These are phyloP conservation scores for Phyllosticta capitalensis DNA, from an alignment of 2,329 filamentous ascomycete genomes.

Conservation along the genomic window DNA sequence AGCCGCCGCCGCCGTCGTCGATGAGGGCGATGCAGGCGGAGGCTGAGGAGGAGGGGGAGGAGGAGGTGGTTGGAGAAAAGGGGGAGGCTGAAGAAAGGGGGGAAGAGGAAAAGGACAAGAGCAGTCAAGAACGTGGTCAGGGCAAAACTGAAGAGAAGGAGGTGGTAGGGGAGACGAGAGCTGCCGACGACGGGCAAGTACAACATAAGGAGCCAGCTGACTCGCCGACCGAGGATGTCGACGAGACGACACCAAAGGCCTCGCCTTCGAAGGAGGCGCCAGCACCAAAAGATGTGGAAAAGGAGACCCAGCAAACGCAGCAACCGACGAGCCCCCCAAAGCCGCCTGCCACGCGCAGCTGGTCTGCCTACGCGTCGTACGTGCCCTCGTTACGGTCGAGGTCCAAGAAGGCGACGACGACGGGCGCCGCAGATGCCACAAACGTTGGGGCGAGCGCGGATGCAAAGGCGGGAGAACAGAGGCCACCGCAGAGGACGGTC, in stretches of 20 bases:
- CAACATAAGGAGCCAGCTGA: no score
- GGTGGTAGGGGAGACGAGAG: neutral
- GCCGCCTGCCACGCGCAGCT: neutral
- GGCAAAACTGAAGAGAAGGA: neutral
- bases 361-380: neutral
- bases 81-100: slow-evolving; percentile 6
- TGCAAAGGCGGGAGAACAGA: neutral
- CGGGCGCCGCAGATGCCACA: neutral
- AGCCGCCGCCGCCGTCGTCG: slow-evolving; percentile 26
- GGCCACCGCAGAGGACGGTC: neutral
- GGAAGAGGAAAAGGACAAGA: slow-evolving; percentile 4
- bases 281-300: neutral
- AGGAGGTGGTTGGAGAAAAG: neutral
- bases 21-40: slow-evolving; percentile 16
- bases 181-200: neutral
- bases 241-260: no score
- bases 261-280: neutral
- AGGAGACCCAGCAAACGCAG: neutral
- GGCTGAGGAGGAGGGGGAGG: slow-evolving; percentile 3
- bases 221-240: no score
- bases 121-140: neutral
- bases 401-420: neutral
- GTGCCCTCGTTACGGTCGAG: neutral
- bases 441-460: no score
- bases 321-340: slow-evolving; percentile 20